Evolutionary conservation across 164 flowering plant genomes (phyloP).

Genomic region (Echeveria elegans): DNA sequence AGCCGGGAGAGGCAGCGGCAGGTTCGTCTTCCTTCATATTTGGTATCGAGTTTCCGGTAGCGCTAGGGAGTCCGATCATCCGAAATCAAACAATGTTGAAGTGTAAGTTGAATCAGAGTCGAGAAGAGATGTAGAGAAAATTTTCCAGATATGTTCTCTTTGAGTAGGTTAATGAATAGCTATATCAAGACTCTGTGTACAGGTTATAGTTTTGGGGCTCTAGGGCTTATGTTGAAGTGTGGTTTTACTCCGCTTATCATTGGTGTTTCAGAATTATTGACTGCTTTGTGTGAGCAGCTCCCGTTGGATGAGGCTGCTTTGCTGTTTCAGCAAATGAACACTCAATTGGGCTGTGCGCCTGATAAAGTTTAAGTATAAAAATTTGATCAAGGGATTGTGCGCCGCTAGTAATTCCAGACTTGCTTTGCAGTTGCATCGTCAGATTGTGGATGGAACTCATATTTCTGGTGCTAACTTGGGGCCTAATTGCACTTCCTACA

Average conservation of each 20-base stretch:
- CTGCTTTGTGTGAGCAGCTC: constrained; percentile 26
- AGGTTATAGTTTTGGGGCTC: constrained; percentile 20
- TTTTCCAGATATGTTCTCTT: background rate
- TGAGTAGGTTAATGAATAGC: constrained; percentile 1
- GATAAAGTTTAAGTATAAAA: background rate
- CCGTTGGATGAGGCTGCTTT: constrained; percentile 23
- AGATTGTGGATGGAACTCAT: too few species aligned
- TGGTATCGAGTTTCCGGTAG: too few species aligned
- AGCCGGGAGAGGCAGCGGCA: too few species aligned
- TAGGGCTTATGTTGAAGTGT: constrained; percentile 25
- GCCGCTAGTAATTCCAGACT: background rate
- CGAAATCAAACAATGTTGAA: too few species aligned
- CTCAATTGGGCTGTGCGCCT: too few species aligned
- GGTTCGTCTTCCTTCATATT: too few species aligned
- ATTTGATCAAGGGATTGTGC: background rate
- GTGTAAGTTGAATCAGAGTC: too few species aligned
- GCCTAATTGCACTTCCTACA: constrained; percentile 24
- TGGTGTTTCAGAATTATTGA: constrained; percentile 25
- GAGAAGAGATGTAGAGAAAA: too few species aligned
- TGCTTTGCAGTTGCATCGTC: background rate
- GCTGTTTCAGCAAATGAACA: constrained; percentile 25
- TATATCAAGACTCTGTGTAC: background rate
- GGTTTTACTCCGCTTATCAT: constrained; percentile 31
- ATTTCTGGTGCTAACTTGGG: constrained; percentile 9
- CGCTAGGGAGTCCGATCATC: too few species aligned